Evolutionary conservation across 1,284 basidiomycete species (phyloP).

Genomic region (Psilocybe mexicana): DNA sequence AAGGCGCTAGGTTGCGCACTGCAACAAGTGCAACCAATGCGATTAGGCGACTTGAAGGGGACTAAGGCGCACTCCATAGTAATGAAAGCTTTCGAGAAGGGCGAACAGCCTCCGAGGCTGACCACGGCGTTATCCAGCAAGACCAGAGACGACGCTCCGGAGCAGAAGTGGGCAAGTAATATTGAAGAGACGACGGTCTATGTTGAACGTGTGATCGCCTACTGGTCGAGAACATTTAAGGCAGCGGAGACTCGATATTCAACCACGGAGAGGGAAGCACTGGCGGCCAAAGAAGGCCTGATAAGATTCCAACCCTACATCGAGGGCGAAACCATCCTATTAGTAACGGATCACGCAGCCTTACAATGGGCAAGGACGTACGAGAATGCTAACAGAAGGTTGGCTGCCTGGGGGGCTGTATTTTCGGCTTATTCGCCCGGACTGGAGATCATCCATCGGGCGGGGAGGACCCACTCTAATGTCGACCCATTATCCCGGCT

Average conservation of each 20-base stretch:
- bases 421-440: conserved; percentile 16
- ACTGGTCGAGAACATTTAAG: conserved; percentile 35
- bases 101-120: background rate
- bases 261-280: conserved; percentile 24
- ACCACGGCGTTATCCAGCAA: no score
- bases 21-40: conserved; percentile 40
- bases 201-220: conserved; percentile 36
- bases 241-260: conserved; percentile 24
- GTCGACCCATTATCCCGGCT: conserved; percentile 13
- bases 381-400: conserved; percentile 14
- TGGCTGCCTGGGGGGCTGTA: conserved; percentile 19
- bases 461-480: conserved; percentile 18
- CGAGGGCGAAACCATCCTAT: conserved; percentile 15
- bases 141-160: conserved; percentile 9
- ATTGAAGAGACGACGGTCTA: conserved; percentile 34
- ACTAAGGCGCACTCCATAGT: conserved; percentile 34
- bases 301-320: conserved; percentile 18
- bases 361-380: conserved; percentile 13
- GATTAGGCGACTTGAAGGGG: conserved; percentile 34
- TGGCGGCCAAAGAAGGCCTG: conserved; percentile 24
- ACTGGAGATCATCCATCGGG: conserved; percentile 13
- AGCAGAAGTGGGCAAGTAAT: conserved; percentile 6
- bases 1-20: conserved; percentile 32
- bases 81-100: conserved; percentile 13
- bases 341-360: conserved; percentile 17